phyloP scores from a whole-genome alignment of 1,284 basidiomycete genomes.

The Phaffia rhodozyma region DNA sequence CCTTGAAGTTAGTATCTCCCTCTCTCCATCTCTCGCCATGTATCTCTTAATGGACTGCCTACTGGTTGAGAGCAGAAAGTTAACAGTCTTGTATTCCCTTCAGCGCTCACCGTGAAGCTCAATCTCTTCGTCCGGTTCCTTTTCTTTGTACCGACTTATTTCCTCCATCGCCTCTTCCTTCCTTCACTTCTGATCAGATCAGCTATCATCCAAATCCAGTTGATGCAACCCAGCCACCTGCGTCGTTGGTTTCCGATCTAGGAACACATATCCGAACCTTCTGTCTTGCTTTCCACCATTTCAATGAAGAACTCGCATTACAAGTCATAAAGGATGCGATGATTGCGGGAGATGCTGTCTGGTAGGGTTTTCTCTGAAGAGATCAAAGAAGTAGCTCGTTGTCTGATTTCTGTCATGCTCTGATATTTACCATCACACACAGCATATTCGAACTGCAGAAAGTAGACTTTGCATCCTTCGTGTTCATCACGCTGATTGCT shows the following conservation, averaged over 20 bases:
- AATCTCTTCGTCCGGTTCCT: slow-evolving; percentile 14
- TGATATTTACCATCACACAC: background rate
- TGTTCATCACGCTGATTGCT: slow-evolving; percentile 24
- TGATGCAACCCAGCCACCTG: slow-evolving; percentile 24
- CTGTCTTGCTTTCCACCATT: slow-evolving; percentile 31
- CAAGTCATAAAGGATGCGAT: slow-evolving; percentile 29
- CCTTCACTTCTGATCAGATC: slow-evolving; percentile 18
- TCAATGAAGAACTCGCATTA: slow-evolving; percentile 26
- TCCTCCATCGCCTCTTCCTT: slow-evolving; percentile 2
- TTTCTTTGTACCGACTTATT: slow-evolving; percentile 24
- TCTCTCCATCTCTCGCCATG: background rate
- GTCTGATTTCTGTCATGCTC: background rate
- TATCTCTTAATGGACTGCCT: background rate
- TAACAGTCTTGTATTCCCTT: background rate
- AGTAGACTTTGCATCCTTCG: slow-evolving; percentile 23
- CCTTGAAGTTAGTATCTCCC: slow-evolving; percentile 27
- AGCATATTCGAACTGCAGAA: slow-evolving; percentile 32
- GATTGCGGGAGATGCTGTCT: slow-evolving; percentile 26
- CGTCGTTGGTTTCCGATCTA: background rate
- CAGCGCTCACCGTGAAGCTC: background rate
- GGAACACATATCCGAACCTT: slow-evolving; percentile 26
- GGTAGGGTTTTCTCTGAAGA: slow-evolving; percentile 21
- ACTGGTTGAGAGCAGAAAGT: background rate
- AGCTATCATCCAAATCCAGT: slow-evolving; percentile 25
- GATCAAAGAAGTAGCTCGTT: background rate